phyloP scores from a whole-genome alignment of 169 alveolate genomes.

The Plasmodium billcollinsi region DNA sequence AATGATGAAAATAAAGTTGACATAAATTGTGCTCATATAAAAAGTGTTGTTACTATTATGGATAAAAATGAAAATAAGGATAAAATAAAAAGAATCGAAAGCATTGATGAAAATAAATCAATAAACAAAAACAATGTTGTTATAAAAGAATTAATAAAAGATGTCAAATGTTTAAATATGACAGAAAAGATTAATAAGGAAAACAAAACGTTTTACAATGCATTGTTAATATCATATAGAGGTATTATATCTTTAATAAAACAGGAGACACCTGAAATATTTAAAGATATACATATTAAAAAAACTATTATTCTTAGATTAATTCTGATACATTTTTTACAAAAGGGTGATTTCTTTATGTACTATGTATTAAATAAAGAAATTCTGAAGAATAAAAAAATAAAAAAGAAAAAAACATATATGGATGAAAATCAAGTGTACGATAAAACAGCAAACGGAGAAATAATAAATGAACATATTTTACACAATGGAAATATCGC shows the following conservation, averaged over 20 bases:
- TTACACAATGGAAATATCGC: not conserved
- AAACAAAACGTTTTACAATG: constrained; percentile 55
- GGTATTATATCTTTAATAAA: constrained; percentile 57
- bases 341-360: constrained; percentile 74
- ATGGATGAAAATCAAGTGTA: not conserved
- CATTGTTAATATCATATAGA: constrained; percentile 40
- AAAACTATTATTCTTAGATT: constrained; percentile 46
- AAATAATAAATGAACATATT: too few relatives aligned
- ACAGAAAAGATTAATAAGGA: constrained; percentile 51
- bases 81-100: not conserved
- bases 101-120: not conserved
- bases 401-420: constrained; percentile 20
- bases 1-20: not conserved
- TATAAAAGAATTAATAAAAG: constrained; percentile 40
- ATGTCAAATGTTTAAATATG: constrained; percentile 17
- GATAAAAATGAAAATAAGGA: not conserved
- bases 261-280: constrained; percentile 64
- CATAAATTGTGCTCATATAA: not conserved
- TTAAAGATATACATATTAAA: constrained; percentile 37
- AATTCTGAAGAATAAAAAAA: constrained; percentile 35
- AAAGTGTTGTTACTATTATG: not conserved
- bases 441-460: not conserved
- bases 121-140: not conserved
- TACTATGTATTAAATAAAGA: constrained; percentile 58
- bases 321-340: constrained; percentile 66